phyloP scores from a whole-genome alignment of 2,329 filamentous ascomycete species.

The Claviceps pazoutovae region DNA sequence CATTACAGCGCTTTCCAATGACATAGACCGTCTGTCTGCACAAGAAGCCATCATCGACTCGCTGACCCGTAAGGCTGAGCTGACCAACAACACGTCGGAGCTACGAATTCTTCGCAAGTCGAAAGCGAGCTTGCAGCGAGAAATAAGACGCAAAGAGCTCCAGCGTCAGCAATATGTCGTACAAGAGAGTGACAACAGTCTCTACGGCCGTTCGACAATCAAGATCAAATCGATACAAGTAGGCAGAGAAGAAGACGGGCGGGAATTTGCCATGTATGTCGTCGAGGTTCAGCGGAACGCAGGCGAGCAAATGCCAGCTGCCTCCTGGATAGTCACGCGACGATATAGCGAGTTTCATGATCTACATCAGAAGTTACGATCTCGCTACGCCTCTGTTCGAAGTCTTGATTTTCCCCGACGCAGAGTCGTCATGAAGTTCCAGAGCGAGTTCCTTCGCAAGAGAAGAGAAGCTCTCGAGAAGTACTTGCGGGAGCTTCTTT shows the following conservation, averaged over 20 bases:
- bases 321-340: constrained; percentile 82
- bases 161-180: constrained; percentile 94
- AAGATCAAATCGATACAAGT: constrained; percentile 89
- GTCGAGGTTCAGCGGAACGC: constrained; percentile 83
- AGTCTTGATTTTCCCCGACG: constrained; percentile 84
- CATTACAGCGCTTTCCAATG: constrained; percentile 71
- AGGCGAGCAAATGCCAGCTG: constrained; percentile 92
- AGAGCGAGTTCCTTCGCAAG: constrained; percentile 90
- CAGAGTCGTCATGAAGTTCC: constrained; percentile 89
- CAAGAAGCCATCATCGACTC: constrained; percentile 90
- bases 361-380: constrained; percentile 75
- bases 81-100: constrained; percentile 94
- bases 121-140: constrained; percentile 80
- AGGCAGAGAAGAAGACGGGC: constrained; percentile 78
- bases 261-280: constrained; percentile 86
- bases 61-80: constrained; percentile 80
- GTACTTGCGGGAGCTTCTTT: constrained; percentile 69
- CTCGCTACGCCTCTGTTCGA: constrained; percentile 74
- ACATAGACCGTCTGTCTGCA: constrained; percentile 76
- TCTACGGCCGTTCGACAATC: constrained; percentile 82
- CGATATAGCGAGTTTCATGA: constrained; percentile 96
- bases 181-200: constrained; percentile 93
- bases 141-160: constrained; percentile 86
- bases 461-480: constrained; percentile 69
- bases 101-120: constrained; percentile 85